Conservation (phyloP, 1,284 basidiomycete species). For the Dichomitus squalens region DNA sequence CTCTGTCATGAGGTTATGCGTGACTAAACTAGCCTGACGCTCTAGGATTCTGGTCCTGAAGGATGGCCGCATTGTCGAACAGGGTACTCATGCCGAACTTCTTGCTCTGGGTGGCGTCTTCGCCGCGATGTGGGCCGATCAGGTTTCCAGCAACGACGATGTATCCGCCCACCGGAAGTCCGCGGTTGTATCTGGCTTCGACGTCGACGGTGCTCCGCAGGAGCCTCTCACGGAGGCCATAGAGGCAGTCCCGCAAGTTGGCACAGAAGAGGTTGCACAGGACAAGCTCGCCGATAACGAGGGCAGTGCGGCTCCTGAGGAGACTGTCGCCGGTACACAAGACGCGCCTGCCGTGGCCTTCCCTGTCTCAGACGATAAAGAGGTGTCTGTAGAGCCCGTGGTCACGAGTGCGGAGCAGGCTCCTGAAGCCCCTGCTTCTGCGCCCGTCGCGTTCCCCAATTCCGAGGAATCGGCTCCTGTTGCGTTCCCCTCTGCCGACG, state of each 20-base stretch:
- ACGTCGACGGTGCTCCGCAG: slow-evolving; percentile 28
- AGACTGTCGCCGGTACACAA: not conserved
- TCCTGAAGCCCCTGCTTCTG: slow-evolving; percentile 7
- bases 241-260: slow-evolving; percentile 23
- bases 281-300: slow-evolving; percentile 21
- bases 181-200: slow-evolving; percentile 43
- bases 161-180: slow-evolving; percentile 40
- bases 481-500: slow-evolving; percentile 25
- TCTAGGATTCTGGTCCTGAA: slow-evolving; percentile 79
- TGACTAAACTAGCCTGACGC: slow-evolving; percentile 12
- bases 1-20: not conserved
- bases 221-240: slow-evolving; percentile 22
- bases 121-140: slow-evolving; percentile 82
- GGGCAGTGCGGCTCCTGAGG: slow-evolving; percentile 8
- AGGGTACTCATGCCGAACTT: slow-evolving; percentile 75
- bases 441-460: slow-evolving; percentile 32
- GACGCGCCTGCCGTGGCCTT: slow-evolving; percentile 14
- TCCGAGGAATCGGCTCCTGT: slow-evolving; percentile 34
- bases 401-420: slow-evolving; percentile 9
- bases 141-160: slow-evolving; percentile 63
- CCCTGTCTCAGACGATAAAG: slow-evolving; percentile 19
- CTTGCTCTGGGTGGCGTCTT: slow-evolving; percentile 70
- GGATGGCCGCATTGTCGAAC: slow-evolving; percentile 80
- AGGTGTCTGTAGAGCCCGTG: slow-evolving; percentile 17
- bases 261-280: slow-evolving; percentile 27